Evolutionary conservation across 805 yeast genomes (phyloP).

Genomic region (Tetrapisispora fleetii): DNA sequence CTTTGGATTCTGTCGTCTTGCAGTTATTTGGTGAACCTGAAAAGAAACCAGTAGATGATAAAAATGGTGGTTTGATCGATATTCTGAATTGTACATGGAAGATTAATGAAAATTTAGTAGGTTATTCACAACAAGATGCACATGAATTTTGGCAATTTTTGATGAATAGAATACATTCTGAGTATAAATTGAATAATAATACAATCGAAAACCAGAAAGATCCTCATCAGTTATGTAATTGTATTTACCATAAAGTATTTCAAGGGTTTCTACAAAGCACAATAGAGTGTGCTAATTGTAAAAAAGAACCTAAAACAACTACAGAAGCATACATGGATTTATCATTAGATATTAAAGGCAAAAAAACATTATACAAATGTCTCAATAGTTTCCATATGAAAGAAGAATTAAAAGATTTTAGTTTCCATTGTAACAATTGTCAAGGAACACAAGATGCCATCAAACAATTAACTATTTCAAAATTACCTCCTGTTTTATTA

Average conservation of each 20-base stretch:
- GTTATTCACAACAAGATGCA: conserved; percentile 96
- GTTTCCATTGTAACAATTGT: conserved; percentile 64
- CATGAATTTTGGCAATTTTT: conserved; percentile 96
- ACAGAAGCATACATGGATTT: conserved; percentile 86
- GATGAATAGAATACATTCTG: conserved; percentile 68
- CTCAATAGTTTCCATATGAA: conserved; percentile 64
- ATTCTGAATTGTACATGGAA: conserved; percentile 82
- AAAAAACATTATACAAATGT: conserved; percentile 47
- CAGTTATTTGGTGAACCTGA: conserved; percentile 48
- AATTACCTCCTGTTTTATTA: conserved; percentile 67
- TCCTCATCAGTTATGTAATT: conserved; percentile 40
- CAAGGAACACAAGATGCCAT: conserved; percentile 50
- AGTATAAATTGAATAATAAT: conserved; percentile 13
- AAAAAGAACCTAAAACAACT: conserved; percentile 48
- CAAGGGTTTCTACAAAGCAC: conserved; percentile 76
- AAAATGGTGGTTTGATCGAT: conserved; percentile 61
- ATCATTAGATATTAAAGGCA: conserved; percentile 59
- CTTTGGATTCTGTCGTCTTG: conserved; percentile 67
- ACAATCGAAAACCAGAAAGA: conserved; percentile 7
- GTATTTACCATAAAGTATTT: conserved; percentile 76
- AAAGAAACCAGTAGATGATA: conserved; percentile 5
- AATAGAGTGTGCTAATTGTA: conserved; percentile 64
- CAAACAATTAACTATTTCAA: conserved; percentile 60
- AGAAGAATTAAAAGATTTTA: conserved; percentile 61
- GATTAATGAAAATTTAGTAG: conserved; percentile 76